Evolutionary conservation across 106 monocot genomes (phyloP), one percentile per base, ranked within the genome.

Genomic region (Dendrobium huoshanense): DNA sequence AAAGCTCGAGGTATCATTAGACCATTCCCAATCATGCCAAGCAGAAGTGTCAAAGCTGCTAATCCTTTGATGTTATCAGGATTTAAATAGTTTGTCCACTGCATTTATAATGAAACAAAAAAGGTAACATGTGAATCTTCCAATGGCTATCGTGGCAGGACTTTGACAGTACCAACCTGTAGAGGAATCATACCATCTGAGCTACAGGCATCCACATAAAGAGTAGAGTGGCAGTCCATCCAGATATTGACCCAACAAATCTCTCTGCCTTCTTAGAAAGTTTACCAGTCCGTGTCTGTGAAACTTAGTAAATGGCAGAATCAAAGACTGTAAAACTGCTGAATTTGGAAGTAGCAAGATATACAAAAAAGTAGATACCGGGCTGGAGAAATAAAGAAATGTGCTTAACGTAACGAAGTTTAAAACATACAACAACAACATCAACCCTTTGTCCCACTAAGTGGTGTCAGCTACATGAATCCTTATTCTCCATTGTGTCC

Each of bases 41-140:
- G 89, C 72, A 96, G 59, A 89, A 96, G 87, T 47, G 92, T 89
- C 80, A 92, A 86, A 82, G 94, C 85, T 79, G 96, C 94, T 74
- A 94, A 84, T 5, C 96, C 94, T 87, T 80, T 92, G 73, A 96
- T 92, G 87, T 96, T 96, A 72, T 93, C 89, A 74, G 96, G 96
- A 80, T 89, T 88, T 43, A 94, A 84, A 87, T 94, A 96, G 85
- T 87, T 94, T 84, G 94, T 92, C 96, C 96, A 96, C 94, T 96
- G 89, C 58, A 79, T 41, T 77, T 40, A 9, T 51, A 51, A 37
- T 1, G 4, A 58, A 48, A 67, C 19, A 47, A n/a, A 49, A 77
- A 19, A 41, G 33, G 49, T 25, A 43, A 5, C 75, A 55, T 41
- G 17, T 9, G 11, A 43, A 20, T 80, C 44, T 49, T 47, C 75